These are phyloP conservation scores for Botrytis squamosa DNA, from an alignment of 2,329 filamentous ascomycete species.

Conservation along the genomic window DNA sequence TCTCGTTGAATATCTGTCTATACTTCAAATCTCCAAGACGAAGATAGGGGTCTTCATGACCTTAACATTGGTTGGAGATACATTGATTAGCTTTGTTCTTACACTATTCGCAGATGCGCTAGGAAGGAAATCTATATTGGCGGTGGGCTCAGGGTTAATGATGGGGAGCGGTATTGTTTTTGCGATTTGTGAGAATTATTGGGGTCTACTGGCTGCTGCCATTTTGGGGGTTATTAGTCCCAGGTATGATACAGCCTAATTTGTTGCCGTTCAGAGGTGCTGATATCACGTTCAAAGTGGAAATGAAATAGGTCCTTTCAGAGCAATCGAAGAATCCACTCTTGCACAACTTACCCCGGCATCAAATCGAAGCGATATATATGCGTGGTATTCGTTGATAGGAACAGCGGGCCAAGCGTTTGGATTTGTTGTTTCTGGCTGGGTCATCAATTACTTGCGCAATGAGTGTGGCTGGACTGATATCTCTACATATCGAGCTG, in stretches of 20 bases:
- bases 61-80: constrained; percentile 59
- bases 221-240: constrained; percentile 63
- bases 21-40: constrained; percentile 50
- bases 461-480: constrained; percentile 45
- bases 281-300: constrained; percentile 44
- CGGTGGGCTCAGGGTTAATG: constrained; percentile 56
- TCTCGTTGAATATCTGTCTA: constrained; percentile 55
- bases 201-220: constrained; percentile 56
- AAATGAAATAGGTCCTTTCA: constrained; percentile 63
- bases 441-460: constrained; percentile 54
- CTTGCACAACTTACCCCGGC: constrained; percentile 54
- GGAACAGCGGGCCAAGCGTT: constrained; percentile 60
- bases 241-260: constrained; percentile 38
- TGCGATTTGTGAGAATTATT: constrained; percentile 53
- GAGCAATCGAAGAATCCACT: constrained; percentile 60
- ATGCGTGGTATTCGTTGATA: constrained; percentile 59
- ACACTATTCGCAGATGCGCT: constrained; percentile 58
- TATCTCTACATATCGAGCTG: constrained; percentile 50
- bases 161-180: constrained; percentile 55
- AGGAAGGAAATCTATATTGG: constrained; percentile 54
- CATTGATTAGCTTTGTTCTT: constrained; percentile 56
- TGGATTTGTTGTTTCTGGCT: constrained; percentile 59
- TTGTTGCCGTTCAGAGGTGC: neutral
- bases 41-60: constrained; percentile 65
- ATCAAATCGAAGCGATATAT: constrained; percentile 52